Conservation (phyloP, 257 asterid species). For the Ligustrum vulgare region DNA sequence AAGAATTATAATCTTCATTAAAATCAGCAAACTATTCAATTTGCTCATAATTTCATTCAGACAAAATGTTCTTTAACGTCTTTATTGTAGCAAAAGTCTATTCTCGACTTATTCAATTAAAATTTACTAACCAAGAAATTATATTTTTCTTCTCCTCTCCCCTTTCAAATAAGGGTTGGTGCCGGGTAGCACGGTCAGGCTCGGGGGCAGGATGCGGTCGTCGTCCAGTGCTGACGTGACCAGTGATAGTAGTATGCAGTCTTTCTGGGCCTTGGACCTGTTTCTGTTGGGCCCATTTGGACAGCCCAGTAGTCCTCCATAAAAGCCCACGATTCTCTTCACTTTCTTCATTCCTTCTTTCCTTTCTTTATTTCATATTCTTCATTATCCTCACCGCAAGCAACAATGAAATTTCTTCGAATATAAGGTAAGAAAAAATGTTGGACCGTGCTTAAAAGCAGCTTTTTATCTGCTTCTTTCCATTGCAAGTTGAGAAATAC, state of each 20-base stretch:
- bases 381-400: conserved; percentile 32
- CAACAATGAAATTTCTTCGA: conserved; percentile 40
- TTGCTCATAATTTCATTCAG: no score
- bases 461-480: neutral
- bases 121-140: no score
- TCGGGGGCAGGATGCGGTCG: conserved; percentile 21
- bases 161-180: conserved; percentile 37
- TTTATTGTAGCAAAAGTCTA: no score
- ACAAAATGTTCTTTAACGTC: no score
- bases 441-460: neutral
- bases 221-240: conserved; percentile 28
- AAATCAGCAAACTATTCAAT: no score
- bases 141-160: neutral
- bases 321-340: conserved; percentile 40
- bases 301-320: conserved; percentile 54
- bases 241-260: conserved; percentile 26
- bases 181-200: conserved; percentile 38
- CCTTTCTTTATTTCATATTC: conserved; percentile 25
- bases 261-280: conserved; percentile 62
- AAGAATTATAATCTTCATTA: no score
- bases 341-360: conserved; percentile 25
- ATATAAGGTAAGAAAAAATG: conserved; percentile 40
- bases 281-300: conserved; percentile 50
- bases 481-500: neutral
- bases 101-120: no score